Evolutionary conservation across 2,329 filamentous ascomycete genomes (phyloP).

Genomic region (Colletotrichum sp.): DNA sequence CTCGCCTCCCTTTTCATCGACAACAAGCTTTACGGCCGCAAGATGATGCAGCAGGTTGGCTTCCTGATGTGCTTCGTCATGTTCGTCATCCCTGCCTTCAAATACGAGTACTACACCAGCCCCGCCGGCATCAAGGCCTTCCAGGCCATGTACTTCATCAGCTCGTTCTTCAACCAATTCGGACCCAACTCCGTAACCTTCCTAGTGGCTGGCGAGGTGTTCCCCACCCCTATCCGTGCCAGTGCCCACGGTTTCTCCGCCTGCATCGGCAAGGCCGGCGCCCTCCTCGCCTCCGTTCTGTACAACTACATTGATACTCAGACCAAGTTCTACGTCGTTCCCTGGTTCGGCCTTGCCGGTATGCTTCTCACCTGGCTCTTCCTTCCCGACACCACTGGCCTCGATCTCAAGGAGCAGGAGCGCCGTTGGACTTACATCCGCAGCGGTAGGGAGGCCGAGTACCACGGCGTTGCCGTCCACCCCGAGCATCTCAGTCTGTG

Average conservation of each 20-base stretch:
- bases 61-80: conserved; percentile 94
- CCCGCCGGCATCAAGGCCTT: conserved; percentile 79
- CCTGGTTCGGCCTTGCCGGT: conserved; percentile 92
- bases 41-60: conserved; percentile 94
- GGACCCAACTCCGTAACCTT: conserved; percentile 96
- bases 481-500: conserved; percentile 85
- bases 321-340: conserved; percentile 88
- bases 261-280: conserved; percentile 86
- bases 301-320: conserved; percentile 93
- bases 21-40: conserved; percentile 95
- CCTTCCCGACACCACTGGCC: conserved; percentile 95
- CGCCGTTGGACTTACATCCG: conserved; percentile 90
- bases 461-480: conserved; percentile 93
- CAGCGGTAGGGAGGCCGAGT: conserved; percentile 76
- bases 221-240: conserved; percentile 90
- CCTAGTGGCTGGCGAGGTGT: conserved; percentile 95
- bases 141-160: conserved; percentile 98
- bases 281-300: conserved; percentile 82
- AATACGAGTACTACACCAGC: conserved; percentile 81
- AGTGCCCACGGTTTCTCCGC: conserved; percentile 96
- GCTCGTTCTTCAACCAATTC: conserved; percentile 99
- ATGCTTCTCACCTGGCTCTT: conserved; percentile 83
- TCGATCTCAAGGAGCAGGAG: conserved; percentile 97
- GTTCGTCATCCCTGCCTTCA: conserved; percentile 90
- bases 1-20: conserved; percentile 87